Evolutionary conservation across 805 yeast species (phyloP).

Genomic region (Starmerella cellae): DNA sequence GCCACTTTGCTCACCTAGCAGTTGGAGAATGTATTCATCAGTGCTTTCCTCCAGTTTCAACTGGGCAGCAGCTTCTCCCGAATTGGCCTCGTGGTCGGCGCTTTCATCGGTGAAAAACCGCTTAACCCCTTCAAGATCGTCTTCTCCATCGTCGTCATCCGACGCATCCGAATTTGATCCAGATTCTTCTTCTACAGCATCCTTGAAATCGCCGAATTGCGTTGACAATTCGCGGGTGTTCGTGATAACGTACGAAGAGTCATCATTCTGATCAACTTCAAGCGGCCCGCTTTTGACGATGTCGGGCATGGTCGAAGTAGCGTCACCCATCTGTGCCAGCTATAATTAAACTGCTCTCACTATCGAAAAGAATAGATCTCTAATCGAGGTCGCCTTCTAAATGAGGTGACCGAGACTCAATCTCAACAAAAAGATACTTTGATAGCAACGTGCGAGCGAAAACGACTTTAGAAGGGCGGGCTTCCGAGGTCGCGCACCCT

Average conservation of each 20-base stretch:
- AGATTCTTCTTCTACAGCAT: background rate
- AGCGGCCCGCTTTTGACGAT: background rate
- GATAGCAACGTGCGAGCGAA: too few relatives aligned
- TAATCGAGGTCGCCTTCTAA: too few relatives aligned
- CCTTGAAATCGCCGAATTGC: background rate
- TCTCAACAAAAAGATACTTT: too few relatives aligned
- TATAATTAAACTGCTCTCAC: too few relatives aligned
- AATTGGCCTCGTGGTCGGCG: background rate
- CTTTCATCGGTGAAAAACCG: slow-evolving; percentile 1
- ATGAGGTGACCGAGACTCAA: too few relatives aligned
- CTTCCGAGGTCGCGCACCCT: too few relatives aligned
- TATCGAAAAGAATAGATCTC: too few relatives aligned
- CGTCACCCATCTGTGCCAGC: background rate
- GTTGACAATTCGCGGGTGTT: background rate
- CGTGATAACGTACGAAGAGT: background rate
- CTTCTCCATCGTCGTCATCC: background rate
- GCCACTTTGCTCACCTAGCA: slow-evolving; percentile 6
- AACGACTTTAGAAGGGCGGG: too few relatives aligned
- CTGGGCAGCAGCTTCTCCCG: background rate
- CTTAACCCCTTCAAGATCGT: background rate
- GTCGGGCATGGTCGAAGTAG: background rate
- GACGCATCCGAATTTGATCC: background rate
- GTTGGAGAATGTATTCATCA: slow-evolving; percentile 1
- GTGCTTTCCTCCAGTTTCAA: background rate
- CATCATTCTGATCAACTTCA: background rate